Conservation (phyloP, 139 green algal genomes). For the Monoraphidium neglectum region DNA sequence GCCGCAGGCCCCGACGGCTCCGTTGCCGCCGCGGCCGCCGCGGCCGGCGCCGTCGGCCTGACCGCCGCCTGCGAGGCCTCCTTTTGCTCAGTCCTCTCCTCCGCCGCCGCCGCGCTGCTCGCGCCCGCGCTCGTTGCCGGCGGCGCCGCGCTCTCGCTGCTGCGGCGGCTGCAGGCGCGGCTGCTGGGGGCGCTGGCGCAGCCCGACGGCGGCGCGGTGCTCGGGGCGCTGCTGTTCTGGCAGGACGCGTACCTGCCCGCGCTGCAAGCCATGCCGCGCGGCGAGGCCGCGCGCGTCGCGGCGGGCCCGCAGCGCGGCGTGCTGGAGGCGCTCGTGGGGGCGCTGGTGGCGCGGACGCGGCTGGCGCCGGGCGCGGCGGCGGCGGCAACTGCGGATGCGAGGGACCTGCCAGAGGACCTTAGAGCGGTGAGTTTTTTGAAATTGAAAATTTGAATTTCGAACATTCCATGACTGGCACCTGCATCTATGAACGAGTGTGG, state of each 20-base stretch:
- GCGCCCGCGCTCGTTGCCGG: slow-evolving; percentile 27
- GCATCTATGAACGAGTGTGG: too few species aligned
- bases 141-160: slow-evolving; percentile 4
- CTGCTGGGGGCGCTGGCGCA: slow-evolving; percentile 44
- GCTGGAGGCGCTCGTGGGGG: slow-evolving; percentile 46
- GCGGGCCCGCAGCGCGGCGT: slow-evolving; percentile 32
- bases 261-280: slow-evolving; percentile 21
- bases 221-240: slow-evolving; percentile 44
- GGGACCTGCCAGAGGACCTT: slow-evolving; percentile 59
- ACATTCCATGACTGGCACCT: background rate
- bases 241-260: slow-evolving; percentile 51
- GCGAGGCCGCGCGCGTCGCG: background rate
- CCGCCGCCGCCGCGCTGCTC: slow-evolving; percentile 35
- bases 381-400: slow-evolving; percentile 52
- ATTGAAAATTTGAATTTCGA: background rate
- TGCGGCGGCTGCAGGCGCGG: slow-evolving; percentile 37
- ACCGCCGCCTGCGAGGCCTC: slow-evolving; percentile 10
- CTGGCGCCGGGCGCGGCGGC: slow-evolving; percentile 30
- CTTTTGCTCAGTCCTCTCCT: slow-evolving; percentile 35
- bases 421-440: slow-evolving; percentile 40
- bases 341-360: slow-evolving; percentile 48
- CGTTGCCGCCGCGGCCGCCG: background rate
- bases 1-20: background rate
- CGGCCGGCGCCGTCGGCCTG: background rate
- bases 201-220: slow-evolving; percentile 34